Evolutionary conservation across 2,329 filamentous ascomycete species (phyloP), one percentile per base, ranked within the genome.

Genomic region (Aureobasidium sp.): DNA sequence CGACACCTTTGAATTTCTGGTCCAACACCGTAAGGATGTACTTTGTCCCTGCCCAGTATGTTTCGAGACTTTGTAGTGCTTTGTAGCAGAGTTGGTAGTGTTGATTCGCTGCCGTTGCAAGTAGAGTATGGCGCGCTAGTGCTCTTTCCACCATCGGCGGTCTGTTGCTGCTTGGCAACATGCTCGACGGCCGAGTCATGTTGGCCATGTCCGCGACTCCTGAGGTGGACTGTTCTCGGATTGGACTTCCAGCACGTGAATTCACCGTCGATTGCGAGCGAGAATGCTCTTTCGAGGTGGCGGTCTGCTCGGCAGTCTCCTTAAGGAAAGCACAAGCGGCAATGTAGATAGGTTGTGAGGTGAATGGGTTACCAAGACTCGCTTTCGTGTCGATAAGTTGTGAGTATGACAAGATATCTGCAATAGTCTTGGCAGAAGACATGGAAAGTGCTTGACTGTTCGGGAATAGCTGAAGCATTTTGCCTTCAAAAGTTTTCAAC

Each of bases 361-460:
- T 94, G 67, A 96, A 96, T 0, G 91, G 91, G 64, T 94, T 96
- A 1, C 90, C 90, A 37, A 92, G 87, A 62, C 92, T 90, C 67
- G 90, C 92, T 72, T 90, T 91, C 0, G 89, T 86, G 71, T 95
- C 90, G 57, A 94, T 90, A 11, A 95, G 77, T 70, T 95, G 90
- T 0, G 90, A 89, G 72, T 95, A 95, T 0, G 89, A 87, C 9
- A 95, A 76, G 17, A 96, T 96, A 68, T 96, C 91, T 37, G 90
- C 90, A 64, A 96, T 94, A 0, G 91, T 95, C 76, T 95, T 96
- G 14, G 91, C 91, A 27, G 90, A 93, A 15, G 89, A 92, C 87
- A 93, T 92, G 64, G 89, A 90, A 5, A 86, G 70, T 71, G 94
- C 90, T 62, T 89, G 86, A 66, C 90, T 94, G 70, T 94, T 90